Evolutionary conservation across 768 basidiomycete genomes (phyloP).

Genomic region (Tulasnella sp.): DNA sequence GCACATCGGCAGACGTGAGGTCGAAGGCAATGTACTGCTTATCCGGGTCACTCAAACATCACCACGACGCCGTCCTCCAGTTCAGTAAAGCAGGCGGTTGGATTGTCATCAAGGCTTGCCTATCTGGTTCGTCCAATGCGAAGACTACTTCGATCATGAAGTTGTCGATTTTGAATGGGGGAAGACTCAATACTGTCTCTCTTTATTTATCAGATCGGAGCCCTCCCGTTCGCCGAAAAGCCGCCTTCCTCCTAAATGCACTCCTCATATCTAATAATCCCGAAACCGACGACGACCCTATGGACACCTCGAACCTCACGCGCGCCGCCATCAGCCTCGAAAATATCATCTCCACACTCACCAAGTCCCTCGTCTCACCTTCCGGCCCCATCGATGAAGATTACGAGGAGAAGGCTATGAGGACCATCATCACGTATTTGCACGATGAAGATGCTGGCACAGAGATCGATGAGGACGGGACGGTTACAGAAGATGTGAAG

Average conservation of each 20-base stretch:
- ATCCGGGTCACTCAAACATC: constrained; percentile 71
- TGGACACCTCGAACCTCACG: constrained; percentile 6
- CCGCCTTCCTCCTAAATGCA: constrained; percentile 60
- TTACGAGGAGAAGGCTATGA: constrained; percentile 16
- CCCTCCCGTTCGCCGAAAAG: constrained; percentile 65
- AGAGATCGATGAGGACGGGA: not conserved
- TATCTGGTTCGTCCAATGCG: constrained; percentile 49
- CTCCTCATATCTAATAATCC: constrained; percentile 44
- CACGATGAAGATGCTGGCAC: not conserved
- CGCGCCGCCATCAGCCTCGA: constrained; percentile 12
- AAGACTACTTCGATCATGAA: not conserved
- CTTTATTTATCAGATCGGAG: constrained; percentile 44
- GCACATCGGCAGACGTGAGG: constrained; percentile 38
- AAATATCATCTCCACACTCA: not conserved
- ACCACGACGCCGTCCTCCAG: constrained; percentile 47
- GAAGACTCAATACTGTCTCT: too few species aligned
- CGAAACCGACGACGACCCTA: constrained; percentile 5
- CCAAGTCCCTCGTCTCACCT: not conserved
- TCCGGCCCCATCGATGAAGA: constrained; percentile 8
- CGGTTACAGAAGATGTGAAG: constrained; percentile 10
- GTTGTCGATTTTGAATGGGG: too few species aligned
- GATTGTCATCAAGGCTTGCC: constrained; percentile 43
- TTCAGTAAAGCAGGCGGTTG: constrained; percentile 52
- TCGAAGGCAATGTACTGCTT: constrained; percentile 77
- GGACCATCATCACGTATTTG: constrained; percentile 15